Evolutionary conservation across 2,329 filamentous ascomycete genomes (phyloP).

Genomic region (Mycosphaerella sp.): DNA sequence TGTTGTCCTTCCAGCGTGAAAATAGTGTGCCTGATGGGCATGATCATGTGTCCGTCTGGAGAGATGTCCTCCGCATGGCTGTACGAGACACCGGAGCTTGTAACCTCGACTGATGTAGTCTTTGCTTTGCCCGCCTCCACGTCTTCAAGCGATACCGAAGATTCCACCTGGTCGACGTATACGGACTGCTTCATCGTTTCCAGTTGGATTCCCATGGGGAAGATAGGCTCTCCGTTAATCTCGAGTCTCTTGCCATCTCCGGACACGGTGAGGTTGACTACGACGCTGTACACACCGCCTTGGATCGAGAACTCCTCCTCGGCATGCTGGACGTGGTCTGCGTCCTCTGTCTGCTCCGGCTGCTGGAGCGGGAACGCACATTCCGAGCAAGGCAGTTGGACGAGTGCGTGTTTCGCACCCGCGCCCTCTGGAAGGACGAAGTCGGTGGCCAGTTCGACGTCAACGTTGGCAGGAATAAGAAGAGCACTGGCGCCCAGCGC

Average conservation of each 20-base stretch:
- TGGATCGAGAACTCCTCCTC: conserved; percentile 30
- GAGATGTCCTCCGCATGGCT: conserved; percentile 43
- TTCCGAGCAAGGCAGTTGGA: conserved; percentile 51
- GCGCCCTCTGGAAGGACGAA: conserved; percentile 13
- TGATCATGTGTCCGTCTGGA: conserved; percentile 48
- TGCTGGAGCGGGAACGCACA: conserved; percentile 44
- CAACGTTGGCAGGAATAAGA: conserved; percentile 46
- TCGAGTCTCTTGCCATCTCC: conserved; percentile 46
- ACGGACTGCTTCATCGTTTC: conserved; percentile 13
- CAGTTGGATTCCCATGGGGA: conserved; percentile 34
- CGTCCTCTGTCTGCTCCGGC: conserved; percentile 19
- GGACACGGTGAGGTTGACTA: conserved; percentile 49
- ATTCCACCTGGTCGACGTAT: conserved; percentile 27
- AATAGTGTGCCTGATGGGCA: conserved; percentile 53
- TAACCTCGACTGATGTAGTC: conserved; percentile 34
- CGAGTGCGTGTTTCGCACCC: conserved; percentile 39
- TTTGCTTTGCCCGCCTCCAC: conserved; percentile 26
- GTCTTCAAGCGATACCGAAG: conserved; percentile 22
- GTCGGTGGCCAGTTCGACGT: background rate
- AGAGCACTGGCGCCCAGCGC: conserved; percentile 40
- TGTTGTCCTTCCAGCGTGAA: conserved; percentile 51
- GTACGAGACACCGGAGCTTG: conserved; percentile 34
- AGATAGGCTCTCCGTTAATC: conserved; percentile 57
- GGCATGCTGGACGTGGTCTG: conserved; percentile 16
- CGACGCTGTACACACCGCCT: conserved; percentile 30